Evolutionary conservation across 441 rosid genomes (phyloP), one percentile per base, ranked within the genome.

Genomic region (Pelargonium cotyledonis): DNA sequence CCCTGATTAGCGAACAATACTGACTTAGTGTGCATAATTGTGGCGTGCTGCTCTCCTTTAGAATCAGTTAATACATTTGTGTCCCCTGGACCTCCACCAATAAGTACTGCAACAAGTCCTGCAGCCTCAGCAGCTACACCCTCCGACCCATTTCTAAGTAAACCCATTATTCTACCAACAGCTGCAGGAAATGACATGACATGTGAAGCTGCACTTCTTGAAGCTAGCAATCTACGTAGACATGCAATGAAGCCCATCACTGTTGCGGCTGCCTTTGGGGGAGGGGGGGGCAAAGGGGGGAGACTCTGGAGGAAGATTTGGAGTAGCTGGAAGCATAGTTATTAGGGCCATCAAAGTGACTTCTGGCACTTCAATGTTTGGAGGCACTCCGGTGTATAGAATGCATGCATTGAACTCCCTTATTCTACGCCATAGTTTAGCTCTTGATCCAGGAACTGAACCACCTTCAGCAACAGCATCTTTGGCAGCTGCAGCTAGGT

Each of bases 391-490:
- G 67, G 85, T 76, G 82, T 84, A 95, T 10, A 97, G 91, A 71
- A 92, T 74, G 73, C 94, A 91, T 21, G 99, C 99, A 85, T 95
- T 95, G 86, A 95, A 95, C 82, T 95, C 98, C 83, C 97, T 90
- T 79, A 95, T 91, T 81, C 99, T 88, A 65, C 99, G 98, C 99
- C 99, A 95, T 69, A 95, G 72, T 76, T 83, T 92, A 74, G 99
- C 99, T 83, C 97, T 88, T 70, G 94, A 88, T 76, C 99, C 99
- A 73, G 98, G 97, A 73, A 95, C 75, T 47, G 96, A 89, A 70
- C 98, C 98, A 79, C 98, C 93, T 85, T 95, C 98, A 65, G 91
- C 88, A 78, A 95, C 98, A 62, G 99, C 98, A 86, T 95, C 99
- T 84, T 88, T 95, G 71, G 99, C 99, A 77, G 98, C 90, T 63